Percentiles rank a stretch among this genome's conserved stretches.
phyloP scores from a whole-genome alignment of 2,329 filamentous ascomycete genomes.

The Trichoderma simmonsii region DNA sequence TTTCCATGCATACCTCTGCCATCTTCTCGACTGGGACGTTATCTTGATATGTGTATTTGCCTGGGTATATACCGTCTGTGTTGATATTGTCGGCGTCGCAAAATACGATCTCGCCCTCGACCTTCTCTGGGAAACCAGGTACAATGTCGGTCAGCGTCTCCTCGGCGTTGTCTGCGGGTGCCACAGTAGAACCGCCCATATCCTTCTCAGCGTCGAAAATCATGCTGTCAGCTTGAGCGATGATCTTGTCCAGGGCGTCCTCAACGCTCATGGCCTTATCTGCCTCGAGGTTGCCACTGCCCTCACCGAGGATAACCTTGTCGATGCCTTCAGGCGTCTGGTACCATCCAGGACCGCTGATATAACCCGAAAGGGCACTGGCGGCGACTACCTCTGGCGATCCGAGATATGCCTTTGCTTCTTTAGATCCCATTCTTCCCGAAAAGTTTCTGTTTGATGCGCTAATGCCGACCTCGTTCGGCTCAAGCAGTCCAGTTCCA shows the following conservation, averaged over 20 bases:
- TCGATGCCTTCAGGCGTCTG: slow-evolving; percentile 64
- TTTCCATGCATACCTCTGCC: slow-evolving; percentile 89
- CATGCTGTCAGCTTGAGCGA: slow-evolving; percentile 49
- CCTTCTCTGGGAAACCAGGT: slow-evolving; percentile 79
- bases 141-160: slow-evolving; percentile 54
- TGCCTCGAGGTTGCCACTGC: slow-evolving; percentile 62
- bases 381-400: slow-evolving; percentile 91
- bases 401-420: slow-evolving; percentile 71
- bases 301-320: slow-evolving; percentile 68
- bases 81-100: slow-evolving; percentile 63
- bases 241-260: slow-evolving; percentile 67
- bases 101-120: slow-evolving; percentile 84
- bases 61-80: slow-evolving; percentile 90
- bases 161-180: not conserved
- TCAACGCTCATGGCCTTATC: slow-evolving; percentile 65
- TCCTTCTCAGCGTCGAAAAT: slow-evolving; percentile 20
- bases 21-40: slow-evolving; percentile 58
- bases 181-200: not conserved
- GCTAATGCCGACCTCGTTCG: slow-evolving; percentile 74
- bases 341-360: slow-evolving; percentile 76
- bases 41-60: slow-evolving; percentile 91
- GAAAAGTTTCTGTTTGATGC: slow-evolving; percentile 89
- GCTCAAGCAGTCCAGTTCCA: not conserved
- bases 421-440: slow-evolving; percentile 66
- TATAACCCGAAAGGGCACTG: slow-evolving; percentile 71